These are phyloP conservation scores for Chaetomiaceae sp. DNA, from an alignment of 2,329 filamentous ascomycete species.

Conservation along the genomic window DNA sequence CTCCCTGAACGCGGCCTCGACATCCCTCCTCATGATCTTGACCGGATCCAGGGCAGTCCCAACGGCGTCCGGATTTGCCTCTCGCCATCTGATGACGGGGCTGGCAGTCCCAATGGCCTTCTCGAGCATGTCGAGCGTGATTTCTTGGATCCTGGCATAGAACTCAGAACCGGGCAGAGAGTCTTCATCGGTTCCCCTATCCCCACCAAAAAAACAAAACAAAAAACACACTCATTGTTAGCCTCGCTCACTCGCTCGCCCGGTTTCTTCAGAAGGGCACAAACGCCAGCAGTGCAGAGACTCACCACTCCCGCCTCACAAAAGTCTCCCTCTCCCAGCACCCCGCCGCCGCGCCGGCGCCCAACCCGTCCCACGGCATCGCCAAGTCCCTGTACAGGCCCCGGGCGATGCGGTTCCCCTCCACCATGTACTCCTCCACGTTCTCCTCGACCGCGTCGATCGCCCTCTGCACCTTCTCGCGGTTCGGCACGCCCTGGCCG, in stretches of 20 bases:
- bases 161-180: too few species aligned
- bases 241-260: too few species aligned
- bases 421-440: not conserved
- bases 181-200: not conserved
- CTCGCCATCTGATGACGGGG: not conserved
- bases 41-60: not conserved
- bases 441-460: not conserved
- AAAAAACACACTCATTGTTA: too few species aligned
- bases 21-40: not conserved
- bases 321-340: not conserved
- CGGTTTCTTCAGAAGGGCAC: too few species aligned
- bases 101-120: not conserved
- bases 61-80: not conserved
- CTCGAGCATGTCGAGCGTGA: not conserved
- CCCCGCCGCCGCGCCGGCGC: too few species aligned
- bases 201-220: too few species aligned
- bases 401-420: not conserved
- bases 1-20: not conserved
- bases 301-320: not conserved
- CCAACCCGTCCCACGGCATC: slow-evolving; percentile 4
- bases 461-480: not conserved
- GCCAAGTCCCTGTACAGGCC: not conserved
- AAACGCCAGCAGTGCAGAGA: too few species aligned
- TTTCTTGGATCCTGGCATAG: too few species aligned
- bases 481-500: not conserved